Base-by-base conservation (phyloP, 352 stramenopile genomes). In the Salisapilia sapeloensis region DNA sequence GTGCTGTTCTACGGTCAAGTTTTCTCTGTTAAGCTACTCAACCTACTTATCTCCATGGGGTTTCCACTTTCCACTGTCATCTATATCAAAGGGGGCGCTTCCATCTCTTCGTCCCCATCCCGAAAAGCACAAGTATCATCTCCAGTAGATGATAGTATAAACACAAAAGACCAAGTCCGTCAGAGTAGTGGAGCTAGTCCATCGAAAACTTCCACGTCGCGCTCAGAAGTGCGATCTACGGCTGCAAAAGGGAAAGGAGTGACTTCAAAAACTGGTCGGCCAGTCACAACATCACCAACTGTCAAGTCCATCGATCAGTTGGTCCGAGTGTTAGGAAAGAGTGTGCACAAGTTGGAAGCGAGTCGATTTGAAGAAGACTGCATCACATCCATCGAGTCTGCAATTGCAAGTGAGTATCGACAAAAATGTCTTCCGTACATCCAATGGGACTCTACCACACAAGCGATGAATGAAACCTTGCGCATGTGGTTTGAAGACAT, bases 401-500 rank as follows among this genome's bases (percentile, higher is more conserved):
- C 51, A 13, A 33, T 82, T 1, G 46, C 59, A 28, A 40, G 50
- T 12, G 52, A 67, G 21, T 61, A 66, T 24, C 23, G 44, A 0
- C 35, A 39, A 10, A 48, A 51, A 36, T 34, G 45, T 7, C 45
- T 42, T 11, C 53, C 66, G 11, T 24, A 48, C 0, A 47, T 82
- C 11, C 43, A 50, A 9, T 82, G 66, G 66, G 62, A 79, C 29
- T 55, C 75, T 7, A 18, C n/a, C 2, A 66, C 57, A 7, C 45
- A 37, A 6, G 50, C 52, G 19, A 58, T 50, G 7, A 77, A 79
- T 35, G 66, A 82, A 33, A 33, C 49, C 32, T 38, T 82, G 17
- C 36, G 50, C 5, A 82, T 82, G 66, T 79, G 53, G 33, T 50
- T 50, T 0, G 66, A 82, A 35, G 66, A 82, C 24, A 74, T 52